Conservation (phyloP, 2,329 filamentous ascomycete genomes). For the Cladosporium oxysporum region DNA sequence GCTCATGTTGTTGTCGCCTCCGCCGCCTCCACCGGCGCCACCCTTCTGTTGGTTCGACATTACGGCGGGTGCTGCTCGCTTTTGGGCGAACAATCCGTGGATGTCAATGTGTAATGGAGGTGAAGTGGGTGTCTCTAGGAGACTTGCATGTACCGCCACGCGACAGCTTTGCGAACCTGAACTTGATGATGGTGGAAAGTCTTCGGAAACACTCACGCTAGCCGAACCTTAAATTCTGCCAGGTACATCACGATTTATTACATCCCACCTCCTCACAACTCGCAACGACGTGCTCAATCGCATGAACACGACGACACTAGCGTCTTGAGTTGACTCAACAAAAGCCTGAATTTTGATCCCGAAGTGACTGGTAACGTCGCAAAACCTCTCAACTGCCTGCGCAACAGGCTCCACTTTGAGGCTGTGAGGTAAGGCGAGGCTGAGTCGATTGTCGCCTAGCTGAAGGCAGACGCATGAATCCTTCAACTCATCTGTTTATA, state of each 20-base stretch:
- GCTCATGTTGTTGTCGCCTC: conserved; percentile 37
- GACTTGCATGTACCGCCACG: conserved; percentile 17
- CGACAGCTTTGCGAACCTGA: conserved; percentile 10
- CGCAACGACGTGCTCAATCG: not conserved
- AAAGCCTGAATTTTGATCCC: not conserved
- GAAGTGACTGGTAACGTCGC: not conserved
- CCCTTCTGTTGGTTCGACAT: conserved; percentile 22
- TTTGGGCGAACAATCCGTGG: conserved; percentile 15
- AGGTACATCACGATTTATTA: not conserved
- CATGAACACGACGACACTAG: not conserved
- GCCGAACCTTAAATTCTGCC: not conserved
- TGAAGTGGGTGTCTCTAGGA: conserved; percentile 7
- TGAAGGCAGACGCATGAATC: not conserved
- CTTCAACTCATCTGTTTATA: not conserved
- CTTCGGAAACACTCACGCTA: not conserved
- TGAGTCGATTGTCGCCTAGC: conserved; percentile 9
- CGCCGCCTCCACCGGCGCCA: conserved; percentile 23
- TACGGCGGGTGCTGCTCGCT: conserved; percentile 14
- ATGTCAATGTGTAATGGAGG: conserved; percentile 14
- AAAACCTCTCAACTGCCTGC: not conserved
- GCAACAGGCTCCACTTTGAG: not conserved
- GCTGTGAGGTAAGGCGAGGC: not conserved
- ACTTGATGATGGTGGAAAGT: conserved; percentile 16
- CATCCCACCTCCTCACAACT: not conserved
- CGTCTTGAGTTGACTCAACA: too few relatives aligned